Evolutionary conservation across 345 rosid species (phyloP).

Genomic region (Raphanus raphanistrum): DNA sequence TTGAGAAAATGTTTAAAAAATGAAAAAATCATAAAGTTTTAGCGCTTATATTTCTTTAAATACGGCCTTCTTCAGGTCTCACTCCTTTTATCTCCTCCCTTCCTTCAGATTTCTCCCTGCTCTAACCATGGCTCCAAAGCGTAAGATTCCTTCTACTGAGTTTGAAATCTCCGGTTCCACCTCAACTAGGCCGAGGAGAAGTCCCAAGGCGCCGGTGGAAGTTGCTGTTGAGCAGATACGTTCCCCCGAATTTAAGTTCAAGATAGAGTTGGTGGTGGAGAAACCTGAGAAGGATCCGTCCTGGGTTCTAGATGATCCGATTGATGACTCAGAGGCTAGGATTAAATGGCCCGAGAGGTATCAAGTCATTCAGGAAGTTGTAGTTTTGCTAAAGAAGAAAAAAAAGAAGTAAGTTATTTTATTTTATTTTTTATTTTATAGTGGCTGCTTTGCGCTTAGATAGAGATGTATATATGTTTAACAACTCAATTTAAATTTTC

Average conservation of each 20-base stretch:
- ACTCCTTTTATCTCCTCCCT: not conserved
- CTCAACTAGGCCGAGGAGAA: not conserved
- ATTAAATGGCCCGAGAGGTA: constrained; percentile 60
- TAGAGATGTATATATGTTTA: not conserved
- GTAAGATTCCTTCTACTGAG: not conserved
- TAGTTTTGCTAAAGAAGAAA: not conserved
- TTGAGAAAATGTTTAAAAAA: not conserved
- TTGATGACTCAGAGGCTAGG: constrained; percentile 48
- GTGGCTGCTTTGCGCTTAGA: not conserved
- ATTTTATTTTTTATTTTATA: not conserved
- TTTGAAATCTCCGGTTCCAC: not conserved
- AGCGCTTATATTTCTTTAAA: not conserved
- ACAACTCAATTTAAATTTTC: constrained; percentile 8
- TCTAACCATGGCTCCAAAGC: constrained; percentile 12
- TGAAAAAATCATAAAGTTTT: not conserved
- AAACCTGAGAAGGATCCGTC: not conserved
- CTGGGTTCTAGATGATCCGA: constrained; percentile 41
- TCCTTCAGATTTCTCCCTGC: not conserved
- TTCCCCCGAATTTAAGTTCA: not conserved
- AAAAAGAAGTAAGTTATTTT: constrained; percentile 35
- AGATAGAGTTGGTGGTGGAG: not conserved
- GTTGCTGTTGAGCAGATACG: not conserved
- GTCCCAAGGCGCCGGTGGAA: not conserved
- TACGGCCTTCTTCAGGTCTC: no score
- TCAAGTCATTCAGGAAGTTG: not conserved